Percentiles rank a stretch among this genome's conserved stretches.
Evolutionary conservation across 176 grass and related monocot species (phyloP).

Genomic region (Elymus sibiricus): DNA sequence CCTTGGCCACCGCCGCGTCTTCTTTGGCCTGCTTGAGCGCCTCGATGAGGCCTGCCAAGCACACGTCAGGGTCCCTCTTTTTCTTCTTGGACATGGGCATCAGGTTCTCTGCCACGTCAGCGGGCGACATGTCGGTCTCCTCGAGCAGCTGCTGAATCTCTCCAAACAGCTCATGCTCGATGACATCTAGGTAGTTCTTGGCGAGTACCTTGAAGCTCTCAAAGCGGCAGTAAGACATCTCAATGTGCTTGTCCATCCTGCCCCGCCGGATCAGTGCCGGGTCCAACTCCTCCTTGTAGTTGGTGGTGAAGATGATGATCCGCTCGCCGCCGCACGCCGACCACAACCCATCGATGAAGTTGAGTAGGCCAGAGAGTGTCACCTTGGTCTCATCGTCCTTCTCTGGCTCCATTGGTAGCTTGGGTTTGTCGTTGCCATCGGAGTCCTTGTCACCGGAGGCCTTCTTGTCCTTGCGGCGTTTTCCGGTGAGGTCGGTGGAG

Average conservation of each 20-base stretch:
- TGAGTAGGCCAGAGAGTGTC: conserved; percentile 58
- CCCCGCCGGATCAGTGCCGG: conserved; percentile 51
- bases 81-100: conserved; percentile 51
- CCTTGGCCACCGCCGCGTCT: not conserved
- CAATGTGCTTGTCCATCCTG: conserved; percentile 72
- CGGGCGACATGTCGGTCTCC: conserved; percentile 57
- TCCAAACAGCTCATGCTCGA: conserved; percentile 26
- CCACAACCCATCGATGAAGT: conserved; percentile 72
- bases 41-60: conserved; percentile 37
- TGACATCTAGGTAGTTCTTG: conserved; percentile 30
- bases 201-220: conserved; percentile 49
- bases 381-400: conserved; percentile 39
- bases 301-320: conserved; percentile 61
- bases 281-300: conserved; percentile 61
- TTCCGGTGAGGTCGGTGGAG: conserved; percentile 61
- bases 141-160: conserved; percentile 35
- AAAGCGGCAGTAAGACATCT: conserved; percentile 54
- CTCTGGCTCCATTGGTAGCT: not conserved
- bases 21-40: conserved; percentile 33
- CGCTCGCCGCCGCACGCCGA: conserved; percentile 59
- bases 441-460: not conserved
- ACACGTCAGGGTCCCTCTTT: conserved; percentile 2
- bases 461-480: conserved; percentile 47
- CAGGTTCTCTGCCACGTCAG: conserved; percentile 62
- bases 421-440: not conserved